These are phyloP conservation scores for Fusarium equiseti DNA, from an alignment of 2,329 filamentous ascomycete genomes.

Conservation along the genomic window DNA sequence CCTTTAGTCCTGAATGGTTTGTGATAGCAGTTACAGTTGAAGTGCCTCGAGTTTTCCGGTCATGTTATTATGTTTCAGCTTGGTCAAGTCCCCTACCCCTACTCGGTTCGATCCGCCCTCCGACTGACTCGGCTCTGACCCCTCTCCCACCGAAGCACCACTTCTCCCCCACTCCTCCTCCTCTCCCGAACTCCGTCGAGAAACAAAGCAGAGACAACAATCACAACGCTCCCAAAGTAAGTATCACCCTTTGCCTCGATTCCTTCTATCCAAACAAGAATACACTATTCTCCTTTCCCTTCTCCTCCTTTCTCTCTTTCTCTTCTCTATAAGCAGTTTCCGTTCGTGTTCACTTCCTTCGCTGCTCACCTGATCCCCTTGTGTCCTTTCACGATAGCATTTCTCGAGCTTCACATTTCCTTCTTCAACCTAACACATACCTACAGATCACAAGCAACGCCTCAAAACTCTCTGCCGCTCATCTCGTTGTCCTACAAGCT, in stretches of 20 bases:
- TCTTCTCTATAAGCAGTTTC: background rate
- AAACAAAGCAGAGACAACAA: conserved; percentile 7
- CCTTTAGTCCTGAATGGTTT: background rate
- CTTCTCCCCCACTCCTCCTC: background rate
- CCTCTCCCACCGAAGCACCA: conserved; percentile 6
- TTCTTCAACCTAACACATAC: background rate
- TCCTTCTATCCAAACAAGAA: background rate
- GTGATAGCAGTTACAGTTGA: background rate
- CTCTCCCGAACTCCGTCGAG: background rate
- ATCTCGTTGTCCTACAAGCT: background rate
- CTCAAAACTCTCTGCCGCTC: background rate
- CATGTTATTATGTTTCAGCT: conserved; percentile 11
- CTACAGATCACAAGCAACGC: background rate
- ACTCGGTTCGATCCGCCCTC: background rate
- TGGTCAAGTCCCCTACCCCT: background rate
- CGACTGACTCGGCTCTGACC: background rate
- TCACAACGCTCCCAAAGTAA: background rate
- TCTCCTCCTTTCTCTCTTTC: background rate
- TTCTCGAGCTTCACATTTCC: conserved; percentile 1
- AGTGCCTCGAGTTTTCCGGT: background rate
- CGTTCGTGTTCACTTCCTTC: background rate
- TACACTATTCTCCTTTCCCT: background rate
- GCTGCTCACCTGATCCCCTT: background rate
- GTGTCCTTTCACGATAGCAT: conserved; percentile 1
- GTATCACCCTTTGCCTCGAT: background rate